Conservation (phyloP, 768 basidiomycete genomes). For the Rhodocollybia butyracea region DNA sequence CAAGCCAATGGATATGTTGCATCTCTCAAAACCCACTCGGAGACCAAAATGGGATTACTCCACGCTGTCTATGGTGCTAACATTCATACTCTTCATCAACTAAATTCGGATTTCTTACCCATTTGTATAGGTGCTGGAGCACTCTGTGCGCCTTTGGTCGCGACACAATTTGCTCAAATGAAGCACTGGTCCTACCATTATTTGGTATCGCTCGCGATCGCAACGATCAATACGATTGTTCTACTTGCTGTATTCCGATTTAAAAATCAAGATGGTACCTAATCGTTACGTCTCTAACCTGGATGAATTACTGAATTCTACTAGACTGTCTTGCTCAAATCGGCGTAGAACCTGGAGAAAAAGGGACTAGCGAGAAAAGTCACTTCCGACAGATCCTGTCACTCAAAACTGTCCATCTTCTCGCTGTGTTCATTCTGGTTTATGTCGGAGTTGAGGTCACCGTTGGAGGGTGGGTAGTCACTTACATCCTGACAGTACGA, state of each 20-base stretch:
- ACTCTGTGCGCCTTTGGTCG: slow-evolving; percentile 47
- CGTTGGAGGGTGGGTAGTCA: slow-evolving; percentile 35
- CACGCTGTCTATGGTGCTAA: slow-evolving; percentile 41
- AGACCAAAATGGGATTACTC: slow-evolving; percentile 47
- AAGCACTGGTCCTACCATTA: slow-evolving; percentile 56
- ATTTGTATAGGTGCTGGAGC: slow-evolving; percentile 43
- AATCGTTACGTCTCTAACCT: background rate
- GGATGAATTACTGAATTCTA: background rate
- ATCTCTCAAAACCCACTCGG: slow-evolving; percentile 33
- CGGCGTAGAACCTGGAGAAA: slow-evolving; percentile 43
- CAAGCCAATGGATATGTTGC: slow-evolving; percentile 51
- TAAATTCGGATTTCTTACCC: too few species aligned
- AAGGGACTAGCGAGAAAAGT: slow-evolving; percentile 32
- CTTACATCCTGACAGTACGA: background rate
- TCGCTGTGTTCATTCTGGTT: slow-evolving; percentile 61
- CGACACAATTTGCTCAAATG: slow-evolving; percentile 56
- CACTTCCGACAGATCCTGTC: slow-evolving; percentile 49
- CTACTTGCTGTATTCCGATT: slow-evolving; percentile 46
- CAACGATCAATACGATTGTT: slow-evolving; percentile 38
- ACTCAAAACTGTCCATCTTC: slow-evolving; percentile 52
- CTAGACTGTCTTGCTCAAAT: slow-evolving; percentile 53
- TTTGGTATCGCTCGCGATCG: slow-evolving; percentile 49
- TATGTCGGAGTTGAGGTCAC: slow-evolving; percentile 73
- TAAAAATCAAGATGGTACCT: slow-evolving; percentile 48
- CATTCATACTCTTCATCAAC: background rate